Conservation (phyloP, 805 yeast genomes). For the Schwanniomyces occidentalis region DNA sequence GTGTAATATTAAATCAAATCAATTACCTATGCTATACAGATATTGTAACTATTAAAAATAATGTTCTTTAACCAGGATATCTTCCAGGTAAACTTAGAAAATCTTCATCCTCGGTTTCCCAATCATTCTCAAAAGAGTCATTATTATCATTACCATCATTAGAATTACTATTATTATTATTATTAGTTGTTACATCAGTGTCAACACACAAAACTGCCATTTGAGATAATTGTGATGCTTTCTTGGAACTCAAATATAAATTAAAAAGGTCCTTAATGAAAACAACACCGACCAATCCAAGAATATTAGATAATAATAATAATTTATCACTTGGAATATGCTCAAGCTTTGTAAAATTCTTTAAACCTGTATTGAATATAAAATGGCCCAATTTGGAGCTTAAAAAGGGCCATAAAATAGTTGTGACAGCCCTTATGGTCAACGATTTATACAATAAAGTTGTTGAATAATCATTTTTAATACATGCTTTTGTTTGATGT, state of each 20-base stretch:
- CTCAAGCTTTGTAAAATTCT: slow-evolving; percentile 6
- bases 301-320: slow-evolving; percentile 30
- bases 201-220: slow-evolving; percentile 21
- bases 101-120: slow-evolving; percentile 1
- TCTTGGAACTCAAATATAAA: slow-evolving; percentile 27
- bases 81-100: slow-evolving; percentile 6
- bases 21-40: too few species aligned
- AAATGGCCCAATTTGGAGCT: slow-evolving; percentile 33
- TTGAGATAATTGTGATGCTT: slow-evolving; percentile 29
- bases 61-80: slow-evolving; percentile 6
- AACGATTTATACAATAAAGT: slow-evolving; percentile 22
- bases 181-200: background rate
- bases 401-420: slow-evolving; percentile 41
- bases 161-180: slow-evolving; percentile 1
- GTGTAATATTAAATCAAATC: too few species aligned
- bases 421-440: slow-evolving; percentile 28
- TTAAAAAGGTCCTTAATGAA: slow-evolving; percentile 34
- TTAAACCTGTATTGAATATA: slow-evolving; percentile 14
- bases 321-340: slow-evolving; percentile 14
- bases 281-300: slow-evolving; percentile 34
- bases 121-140: background rate
- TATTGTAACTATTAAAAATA: too few species aligned
- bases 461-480: slow-evolving; percentile 34
- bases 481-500: slow-evolving; percentile 31
- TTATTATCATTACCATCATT: too few species aligned